Evolutionary conservation across 1,139 yeast genomes (phyloP).

Genomic region (Yamadazyma diddensiae): DNA sequence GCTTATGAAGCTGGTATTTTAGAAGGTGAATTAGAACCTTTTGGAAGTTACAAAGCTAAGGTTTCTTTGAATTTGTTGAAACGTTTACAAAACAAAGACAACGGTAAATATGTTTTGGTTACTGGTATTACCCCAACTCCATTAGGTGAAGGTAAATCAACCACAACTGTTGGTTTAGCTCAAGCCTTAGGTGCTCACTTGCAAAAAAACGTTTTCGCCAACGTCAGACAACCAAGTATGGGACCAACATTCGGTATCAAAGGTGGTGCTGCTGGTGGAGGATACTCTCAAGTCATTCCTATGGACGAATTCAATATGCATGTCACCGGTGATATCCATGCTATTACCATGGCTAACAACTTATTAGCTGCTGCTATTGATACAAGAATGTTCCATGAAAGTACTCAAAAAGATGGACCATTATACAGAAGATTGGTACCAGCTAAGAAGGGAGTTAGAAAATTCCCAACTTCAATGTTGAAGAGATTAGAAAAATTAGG

Average conservation of each 20-base stretch:
- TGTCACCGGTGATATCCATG: conserved; percentile 97
- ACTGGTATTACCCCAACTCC: conserved; percentile 99
- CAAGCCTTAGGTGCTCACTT: conserved; percentile 95
- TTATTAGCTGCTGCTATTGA: conserved; percentile 96
- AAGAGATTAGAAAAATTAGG: conserved; percentile 79
- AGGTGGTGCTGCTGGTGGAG: conserved; percentile 99
- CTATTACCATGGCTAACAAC: conserved; percentile 93
- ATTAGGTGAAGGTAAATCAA: conserved; percentile 96
- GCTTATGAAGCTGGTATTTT: conserved; percentile 85
- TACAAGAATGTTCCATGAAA: conserved; percentile 96
- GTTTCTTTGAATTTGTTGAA: conserved; percentile 73
- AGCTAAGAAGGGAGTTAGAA: conserved; percentile 76
- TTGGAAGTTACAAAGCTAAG: conserved; percentile 91
- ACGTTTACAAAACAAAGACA: conserved; percentile 62
- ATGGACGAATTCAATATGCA: conserved; percentile 99
- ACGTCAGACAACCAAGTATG: conserved; percentile 98
- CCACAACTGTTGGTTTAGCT: conserved; percentile 94
- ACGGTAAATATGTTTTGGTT: conserved; percentile 90
- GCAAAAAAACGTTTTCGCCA: conserved; percentile 84
- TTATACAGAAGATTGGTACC: conserved; percentile 88
- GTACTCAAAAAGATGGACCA: conserved; percentile 86
- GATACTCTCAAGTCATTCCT: conserved; percentile 96
- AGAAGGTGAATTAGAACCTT: conserved; percentile 82
- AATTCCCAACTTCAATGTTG: conserved; percentile 75
- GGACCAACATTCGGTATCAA: conserved; percentile 99